Evolutionary conservation across 2,329 filamentous ascomycete genomes (phyloP).

Genomic region (Aspergillus luchuensis): DNA sequence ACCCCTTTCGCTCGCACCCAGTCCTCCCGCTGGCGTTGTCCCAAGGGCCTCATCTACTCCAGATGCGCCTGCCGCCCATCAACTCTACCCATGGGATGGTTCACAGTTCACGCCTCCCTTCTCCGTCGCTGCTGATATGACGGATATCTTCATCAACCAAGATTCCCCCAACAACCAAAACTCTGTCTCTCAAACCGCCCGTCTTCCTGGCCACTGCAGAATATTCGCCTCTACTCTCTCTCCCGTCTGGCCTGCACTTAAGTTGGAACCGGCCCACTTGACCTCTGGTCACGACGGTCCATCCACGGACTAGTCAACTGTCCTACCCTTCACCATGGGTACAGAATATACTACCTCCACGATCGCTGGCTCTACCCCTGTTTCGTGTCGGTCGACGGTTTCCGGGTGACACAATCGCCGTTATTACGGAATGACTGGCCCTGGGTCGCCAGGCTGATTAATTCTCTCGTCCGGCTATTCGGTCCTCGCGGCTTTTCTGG

Average conservation of each 20-base stretch:
- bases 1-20: slow-evolving; percentile 40
- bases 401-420: slow-evolving; percentile 3
- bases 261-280: slow-evolving; percentile 8
- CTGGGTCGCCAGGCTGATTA: slow-evolving; percentile 14
- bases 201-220: not conserved
- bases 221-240: not conserved
- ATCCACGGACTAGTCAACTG: slow-evolving; percentile 8
- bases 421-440: not conserved
- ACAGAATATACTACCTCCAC: slow-evolving; percentile 12
- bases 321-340: slow-evolving; percentile 9
- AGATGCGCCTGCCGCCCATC: not conserved
- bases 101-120: not conserved
- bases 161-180: too few relatives aligned
- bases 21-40: slow-evolving; percentile 22
- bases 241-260: slow-evolving; percentile 1
- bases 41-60: slow-evolving; percentile 5
- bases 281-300: not conserved
- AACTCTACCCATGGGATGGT: not conserved
- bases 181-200: not conserved
- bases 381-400: slow-evolving; percentile 2
- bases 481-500: not conserved
- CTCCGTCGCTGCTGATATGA: not conserved
- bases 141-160: not conserved
- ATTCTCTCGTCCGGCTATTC: slow-evolving; percentile 6
- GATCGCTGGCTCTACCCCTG: slow-evolving; percentile 7